Conservation (phyloP, 805 yeast species). For the Wickerhamomyces strasburgensis region DNA sequence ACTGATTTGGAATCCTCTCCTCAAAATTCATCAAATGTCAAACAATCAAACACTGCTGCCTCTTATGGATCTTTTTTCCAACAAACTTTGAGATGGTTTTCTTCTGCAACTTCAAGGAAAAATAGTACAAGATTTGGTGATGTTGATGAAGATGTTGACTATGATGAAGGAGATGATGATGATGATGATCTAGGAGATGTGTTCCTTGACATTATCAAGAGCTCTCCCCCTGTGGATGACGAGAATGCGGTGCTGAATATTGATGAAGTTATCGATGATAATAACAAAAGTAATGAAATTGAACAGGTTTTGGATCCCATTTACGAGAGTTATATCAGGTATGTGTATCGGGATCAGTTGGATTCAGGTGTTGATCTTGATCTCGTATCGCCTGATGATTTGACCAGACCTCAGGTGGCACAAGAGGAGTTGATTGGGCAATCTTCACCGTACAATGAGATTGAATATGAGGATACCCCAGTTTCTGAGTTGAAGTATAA, state of each 20-base stretch:
- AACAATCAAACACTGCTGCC: not conserved
- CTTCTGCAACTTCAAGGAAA: not conserved
- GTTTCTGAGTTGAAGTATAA: not conserved
- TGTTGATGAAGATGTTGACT: slow-evolving; percentile 1
- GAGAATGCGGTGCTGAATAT: not conserved
- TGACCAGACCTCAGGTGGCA: not conserved
- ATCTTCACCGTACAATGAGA: too few species aligned
- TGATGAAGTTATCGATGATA: not conserved
- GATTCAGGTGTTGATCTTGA: not conserved
- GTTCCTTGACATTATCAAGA: slow-evolving; percentile 1
- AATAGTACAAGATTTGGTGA: slow-evolving; percentile 3
- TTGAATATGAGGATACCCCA: not conserved
- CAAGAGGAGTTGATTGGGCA: too few species aligned
- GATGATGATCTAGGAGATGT: not conserved
- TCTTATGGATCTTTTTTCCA: not conserved
- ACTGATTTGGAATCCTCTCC: not conserved
- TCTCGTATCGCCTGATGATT: not conserved
- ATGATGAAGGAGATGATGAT: not conserved
- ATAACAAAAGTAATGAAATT: not conserved
- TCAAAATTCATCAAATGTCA: not conserved
- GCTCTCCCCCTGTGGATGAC: not conserved
- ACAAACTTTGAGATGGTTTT: not conserved
- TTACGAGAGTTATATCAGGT: slow-evolving; percentile 10
- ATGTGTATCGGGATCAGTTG: slow-evolving; percentile 2
- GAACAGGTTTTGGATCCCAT: slow-evolving; percentile 6